These are phyloP conservation scores for Phaeosphaeria sp. DNA, from an alignment of 2,329 filamentous ascomycete genomes.

Conservation along the genomic window DNA sequence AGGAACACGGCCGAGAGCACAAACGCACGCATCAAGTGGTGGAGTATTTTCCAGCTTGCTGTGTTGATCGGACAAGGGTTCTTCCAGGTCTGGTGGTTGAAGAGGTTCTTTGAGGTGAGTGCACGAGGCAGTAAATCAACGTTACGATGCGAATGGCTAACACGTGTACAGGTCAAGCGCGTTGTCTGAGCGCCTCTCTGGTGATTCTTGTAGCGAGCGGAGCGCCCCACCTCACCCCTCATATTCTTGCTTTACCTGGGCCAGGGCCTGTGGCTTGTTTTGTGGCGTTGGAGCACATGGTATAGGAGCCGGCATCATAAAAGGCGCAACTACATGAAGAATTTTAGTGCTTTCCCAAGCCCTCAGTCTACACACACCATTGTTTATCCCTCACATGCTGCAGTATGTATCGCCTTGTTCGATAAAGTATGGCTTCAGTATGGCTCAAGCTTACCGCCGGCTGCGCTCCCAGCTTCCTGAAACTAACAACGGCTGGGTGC, in stretches of 20 bases:
- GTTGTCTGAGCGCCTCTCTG: constrained; percentile 28
- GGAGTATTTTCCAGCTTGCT: constrained; percentile 94
- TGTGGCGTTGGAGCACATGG: constrained; percentile 28
- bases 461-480: too few relatives aligned
- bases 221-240: neutral
- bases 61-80: constrained; percentile 89
- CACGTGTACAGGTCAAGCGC: constrained; percentile 37
- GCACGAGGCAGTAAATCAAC: neutral
- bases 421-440: neutral
- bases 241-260: neutral
- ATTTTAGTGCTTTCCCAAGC: neutral
- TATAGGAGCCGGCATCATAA: constrained; percentile 4
- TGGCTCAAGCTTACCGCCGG: neutral
- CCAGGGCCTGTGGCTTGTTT: constrained; percentile 4
- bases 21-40: constrained; percentile 98
- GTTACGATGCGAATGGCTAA: constrained; percentile 11
- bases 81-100: constrained; percentile 99
- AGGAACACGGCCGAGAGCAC: constrained; percentile 99
- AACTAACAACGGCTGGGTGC: neutral
- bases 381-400: neutral
- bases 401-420: too few relatives aligned
- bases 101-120: constrained; percentile 89
- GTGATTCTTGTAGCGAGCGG: neutral
- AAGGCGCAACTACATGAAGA: neutral
- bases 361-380: neutral